Evolutionary conservation across 2,329 filamentous ascomycete genomes (phyloP).

Genomic region (Botryotinia convoluta): DNA sequence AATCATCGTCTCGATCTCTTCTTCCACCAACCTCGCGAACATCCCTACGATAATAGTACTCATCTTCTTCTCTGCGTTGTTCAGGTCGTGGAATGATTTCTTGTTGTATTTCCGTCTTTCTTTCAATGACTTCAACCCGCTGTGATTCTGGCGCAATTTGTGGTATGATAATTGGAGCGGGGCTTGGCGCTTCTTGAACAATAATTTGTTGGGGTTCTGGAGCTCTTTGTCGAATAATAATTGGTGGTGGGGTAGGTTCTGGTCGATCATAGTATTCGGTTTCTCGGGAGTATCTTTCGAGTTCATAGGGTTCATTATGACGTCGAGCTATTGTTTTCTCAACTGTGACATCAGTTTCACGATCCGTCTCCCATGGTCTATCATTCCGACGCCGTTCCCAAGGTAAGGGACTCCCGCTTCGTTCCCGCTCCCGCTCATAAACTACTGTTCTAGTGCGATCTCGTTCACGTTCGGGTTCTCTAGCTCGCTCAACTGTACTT

Average conservation of each 20-base stretch:
- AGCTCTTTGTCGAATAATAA: conserved; percentile 56
- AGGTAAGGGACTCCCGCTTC: conserved; percentile 25
- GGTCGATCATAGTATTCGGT: conserved; percentile 59
- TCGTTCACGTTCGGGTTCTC: conserved; percentile 41
- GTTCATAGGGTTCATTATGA: conserved; percentile 42
- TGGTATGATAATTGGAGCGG: conserved; percentile 49
- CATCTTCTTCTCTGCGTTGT: conserved; percentile 35
- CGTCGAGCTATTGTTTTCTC: conserved; percentile 29
- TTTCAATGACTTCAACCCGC: conserved; percentile 30
- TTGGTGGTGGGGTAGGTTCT: conserved; percentile 49
- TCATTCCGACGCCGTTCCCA: conserved; percentile 37
- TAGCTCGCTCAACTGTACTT: conserved; percentile 31
- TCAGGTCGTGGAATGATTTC: conserved; percentile 28
- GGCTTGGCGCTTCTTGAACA: conserved; percentile 54
- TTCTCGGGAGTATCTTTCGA: conserved; percentile 60
- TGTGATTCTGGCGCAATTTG: conserved; percentile 28
- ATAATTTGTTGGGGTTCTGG: conserved; percentile 59
- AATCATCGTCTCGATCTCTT: conserved; percentile 36
- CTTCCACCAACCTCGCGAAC: conserved; percentile 31
- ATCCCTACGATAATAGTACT: conserved; percentile 41
- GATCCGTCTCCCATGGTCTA: conserved; percentile 33
- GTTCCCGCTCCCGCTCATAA: conserved; percentile 40
- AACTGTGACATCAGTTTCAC: conserved; percentile 25
- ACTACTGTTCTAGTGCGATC: conserved; percentile 39
- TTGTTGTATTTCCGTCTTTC: conserved; percentile 31